These are phyloP conservation scores for Pseudogymnoascus sp. DNA, from an alignment of 2,329 filamentous ascomycete species.

Conservation along the genomic window DNA sequence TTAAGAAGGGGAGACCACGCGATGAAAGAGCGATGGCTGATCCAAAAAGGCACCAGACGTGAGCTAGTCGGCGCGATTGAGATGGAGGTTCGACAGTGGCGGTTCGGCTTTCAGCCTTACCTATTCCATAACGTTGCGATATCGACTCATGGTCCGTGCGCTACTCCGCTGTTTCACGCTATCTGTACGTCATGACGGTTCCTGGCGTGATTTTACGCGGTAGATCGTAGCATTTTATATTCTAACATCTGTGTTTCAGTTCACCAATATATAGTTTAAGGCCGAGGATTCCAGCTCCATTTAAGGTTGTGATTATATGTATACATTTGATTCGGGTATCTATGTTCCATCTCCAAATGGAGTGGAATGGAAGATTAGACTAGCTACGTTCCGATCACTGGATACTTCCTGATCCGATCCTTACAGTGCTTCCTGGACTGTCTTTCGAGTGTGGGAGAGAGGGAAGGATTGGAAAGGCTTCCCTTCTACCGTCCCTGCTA, in stretches of 20 bases:
- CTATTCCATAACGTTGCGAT: background rate
- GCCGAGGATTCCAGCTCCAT: background rate
- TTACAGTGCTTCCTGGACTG: background rate
- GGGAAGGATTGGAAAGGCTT: background rate
- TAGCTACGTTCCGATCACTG: background rate
- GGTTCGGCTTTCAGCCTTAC: conserved; percentile 4
- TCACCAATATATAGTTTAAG: background rate
- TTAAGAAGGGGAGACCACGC: background rate
- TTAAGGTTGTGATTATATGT: background rate
- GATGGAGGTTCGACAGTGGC: conserved; percentile 4
- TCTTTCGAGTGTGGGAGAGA: background rate
- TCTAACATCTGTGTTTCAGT: background rate
- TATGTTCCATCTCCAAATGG: background rate
- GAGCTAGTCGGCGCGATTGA: conserved; percentile 9
- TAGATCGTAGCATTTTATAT: background rate
- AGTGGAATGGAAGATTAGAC: background rate
- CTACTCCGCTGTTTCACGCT: background rate
- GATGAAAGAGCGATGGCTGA: background rate
- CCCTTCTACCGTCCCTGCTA: too few species aligned
- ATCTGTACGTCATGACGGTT: background rate
- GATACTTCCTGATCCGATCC: too few species aligned
- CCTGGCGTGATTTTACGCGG: background rate
- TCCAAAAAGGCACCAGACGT: background rate
- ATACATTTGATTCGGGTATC: background rate
- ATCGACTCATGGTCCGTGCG: background rate